Conservation (phyloP, 225 moss, liverwort and hornwort species). For the Bryum argenteum region DNA sequence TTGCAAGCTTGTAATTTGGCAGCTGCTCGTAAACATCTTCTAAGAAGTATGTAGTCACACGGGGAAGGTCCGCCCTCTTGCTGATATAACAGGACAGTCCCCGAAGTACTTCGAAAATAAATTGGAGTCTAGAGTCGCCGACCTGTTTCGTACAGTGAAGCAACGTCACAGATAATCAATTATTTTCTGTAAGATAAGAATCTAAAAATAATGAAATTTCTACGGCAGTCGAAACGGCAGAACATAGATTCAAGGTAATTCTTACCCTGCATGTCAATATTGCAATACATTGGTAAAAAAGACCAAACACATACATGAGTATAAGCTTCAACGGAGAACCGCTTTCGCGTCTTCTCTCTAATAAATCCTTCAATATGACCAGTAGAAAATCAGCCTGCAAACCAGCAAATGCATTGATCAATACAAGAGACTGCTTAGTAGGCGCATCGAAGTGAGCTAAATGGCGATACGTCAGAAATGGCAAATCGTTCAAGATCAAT, state of each 20-base stretch:
- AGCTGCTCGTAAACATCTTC: conserved; percentile 93
- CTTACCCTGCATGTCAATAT: background rate
- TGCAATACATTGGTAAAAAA: conserved; percentile 4
- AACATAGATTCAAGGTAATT: background rate
- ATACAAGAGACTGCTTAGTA: conserved; percentile 15
- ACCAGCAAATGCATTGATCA: conserved; percentile 18
- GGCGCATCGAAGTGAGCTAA: too few species aligned
- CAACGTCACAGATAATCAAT: conserved; percentile 5
- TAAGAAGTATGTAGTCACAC: conserved; percentile 73
- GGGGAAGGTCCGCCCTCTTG: conserved; percentile 93
- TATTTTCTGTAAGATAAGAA: conserved; percentile 1
- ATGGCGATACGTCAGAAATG: conserved; percentile 1
- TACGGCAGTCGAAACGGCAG: background rate
- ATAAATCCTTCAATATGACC: conserved; percentile 87
- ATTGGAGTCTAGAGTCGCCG: conserved; percentile 92
- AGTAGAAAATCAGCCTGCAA: conserved; percentile 93
- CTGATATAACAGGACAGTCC: conserved; percentile 86
- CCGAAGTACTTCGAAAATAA: conserved; percentile 92
- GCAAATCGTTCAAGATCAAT: conserved; percentile 3
- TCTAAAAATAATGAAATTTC: background rate
- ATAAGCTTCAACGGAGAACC: conserved; percentile 80
- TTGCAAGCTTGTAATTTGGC: conserved; percentile 82
- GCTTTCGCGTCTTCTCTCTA: conserved; percentile 71
- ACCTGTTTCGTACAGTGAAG: conserved; percentile 51
- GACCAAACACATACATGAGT: conserved; percentile 67